Base-by-base conservation (phyloP, 2,329 filamentous ascomycete genomes). In the Aspergillus sojae region DNA sequence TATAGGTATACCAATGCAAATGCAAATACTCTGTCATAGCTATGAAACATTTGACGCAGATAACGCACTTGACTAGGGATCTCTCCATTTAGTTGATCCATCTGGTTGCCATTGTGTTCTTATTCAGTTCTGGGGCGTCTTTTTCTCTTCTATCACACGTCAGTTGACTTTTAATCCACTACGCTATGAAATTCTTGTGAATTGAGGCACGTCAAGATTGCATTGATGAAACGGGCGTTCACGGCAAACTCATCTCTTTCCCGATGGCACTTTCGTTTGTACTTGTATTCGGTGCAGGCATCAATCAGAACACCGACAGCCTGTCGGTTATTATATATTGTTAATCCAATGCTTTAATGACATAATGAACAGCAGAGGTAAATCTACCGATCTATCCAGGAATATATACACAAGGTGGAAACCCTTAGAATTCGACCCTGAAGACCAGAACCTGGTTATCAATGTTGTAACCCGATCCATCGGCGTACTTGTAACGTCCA, bases 381-480 rank as follows among this genome's bases (percentile, higher is more conserved):
- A 53, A 53, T 50, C 9, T 21, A 41, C 7, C 11, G 7, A 36
- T 60, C 14, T 46, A 23, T 46, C 30, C 23, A 5, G 12, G 21
- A 7, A 23, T 34, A 34, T 36, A 54, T 21, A 23, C 10, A 34
- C 30, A 36, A 19, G 3, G 28, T 57, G 14, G 3, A 34, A 21
- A 2, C 14, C 41, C 53, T 59, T 62, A 75, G 46, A 75, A 72
- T 48, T 71, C 64, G 21, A 75, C 57, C 50, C 70, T 69, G 77
- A 90, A 91, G 3, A 89, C 85, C 70, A 91, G 73, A 7, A 84
- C 85, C 76, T 91, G 89, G 62, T 82, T 89, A 65, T 89, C 83
- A 43, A 91, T 71, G 63, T 83, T 82, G 67, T 80, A 87, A 0
- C 87, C 88, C 32, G 83, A 85, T 5, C 72, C 77, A 70, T 91